A percentile compares a stretch with the other conserved stretches of the same genome.
Conservation (phyloP, 2,329 filamentous ascomycete species). For the Chaetomium sp. region DNA sequence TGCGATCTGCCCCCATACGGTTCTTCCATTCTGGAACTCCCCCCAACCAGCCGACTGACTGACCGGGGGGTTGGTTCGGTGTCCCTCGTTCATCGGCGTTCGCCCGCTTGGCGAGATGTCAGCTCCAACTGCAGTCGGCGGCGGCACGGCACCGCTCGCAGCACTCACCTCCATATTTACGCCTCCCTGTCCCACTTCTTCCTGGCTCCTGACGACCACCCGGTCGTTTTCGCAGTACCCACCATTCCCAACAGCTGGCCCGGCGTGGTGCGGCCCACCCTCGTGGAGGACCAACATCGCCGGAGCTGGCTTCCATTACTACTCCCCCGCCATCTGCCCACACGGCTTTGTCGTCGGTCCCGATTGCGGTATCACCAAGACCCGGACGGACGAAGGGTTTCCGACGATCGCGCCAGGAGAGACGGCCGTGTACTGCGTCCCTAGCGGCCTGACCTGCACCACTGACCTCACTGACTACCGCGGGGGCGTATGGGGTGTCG, state of each 20-base stretch:
- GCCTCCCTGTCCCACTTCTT: slow-evolving; percentile 31
- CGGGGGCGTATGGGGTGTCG: slow-evolving; percentile 34
- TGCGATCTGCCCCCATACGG: not conserved
- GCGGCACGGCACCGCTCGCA: slow-evolving; percentile 29
- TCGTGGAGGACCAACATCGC: slow-evolving; percentile 31
- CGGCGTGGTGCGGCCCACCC: slow-evolving; percentile 32
- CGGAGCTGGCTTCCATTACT: slow-evolving; percentile 33
- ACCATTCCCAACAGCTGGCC: slow-evolving; percentile 29
- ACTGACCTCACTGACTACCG: slow-evolving; percentile 36
- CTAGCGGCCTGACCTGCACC: slow-evolving; percentile 34
- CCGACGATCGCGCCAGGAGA: slow-evolving; percentile 26
- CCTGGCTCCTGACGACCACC: slow-evolving; percentile 35
- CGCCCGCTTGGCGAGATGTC: slow-evolving; percentile 11
- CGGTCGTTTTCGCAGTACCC: slow-evolving; percentile 35
- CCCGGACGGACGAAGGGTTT: slow-evolving; percentile 28
- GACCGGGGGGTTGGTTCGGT: not conserved
- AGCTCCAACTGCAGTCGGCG: slow-evolving; percentile 19
- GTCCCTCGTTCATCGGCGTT: too few species aligned
- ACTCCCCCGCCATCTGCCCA: slow-evolving; percentile 37
- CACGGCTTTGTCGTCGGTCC: slow-evolving; percentile 31
- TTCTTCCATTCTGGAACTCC: not conserved
- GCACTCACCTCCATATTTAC: slow-evolving; percentile 37
- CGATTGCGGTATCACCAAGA: slow-evolving; percentile 26
- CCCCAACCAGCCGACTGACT: slow-evolving; percentile 6
- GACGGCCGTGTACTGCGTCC: slow-evolving; percentile 29